Evolutionary conservation across 371 early-diverging fungal genomes (phyloP).

Genomic region (Mycotypha africana): DNA sequence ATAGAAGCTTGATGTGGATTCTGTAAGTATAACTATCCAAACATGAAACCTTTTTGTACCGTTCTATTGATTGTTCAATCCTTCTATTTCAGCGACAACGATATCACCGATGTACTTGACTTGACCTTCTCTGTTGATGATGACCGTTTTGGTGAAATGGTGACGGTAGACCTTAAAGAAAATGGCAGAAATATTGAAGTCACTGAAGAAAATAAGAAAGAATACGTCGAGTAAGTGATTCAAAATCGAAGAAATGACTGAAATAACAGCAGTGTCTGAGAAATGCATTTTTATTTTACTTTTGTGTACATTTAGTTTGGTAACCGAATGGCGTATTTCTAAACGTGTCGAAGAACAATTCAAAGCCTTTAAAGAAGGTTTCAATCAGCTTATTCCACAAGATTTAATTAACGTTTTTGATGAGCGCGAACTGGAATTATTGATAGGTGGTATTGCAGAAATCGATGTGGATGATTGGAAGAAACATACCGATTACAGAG

Average conservation of each 20-base stretch:
- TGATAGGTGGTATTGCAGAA: constrained; percentile 98
- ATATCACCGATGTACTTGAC: constrained; percentile 83
- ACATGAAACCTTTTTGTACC: too few relatives aligned
- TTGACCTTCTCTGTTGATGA: constrained; percentile 91
- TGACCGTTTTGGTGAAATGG: constrained; percentile 89
- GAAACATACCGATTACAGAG: constrained; percentile 97
- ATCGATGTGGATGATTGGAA: constrained; percentile 99
- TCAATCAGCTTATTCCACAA: constrained; percentile 93
- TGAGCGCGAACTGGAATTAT: constrained; percentile 96
- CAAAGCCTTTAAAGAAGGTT: constrained; percentile 90
- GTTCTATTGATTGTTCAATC: too few relatives aligned
- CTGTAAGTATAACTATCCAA: too few relatives aligned
- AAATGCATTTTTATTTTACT: too few relatives aligned
- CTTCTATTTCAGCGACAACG: too few relatives aligned
- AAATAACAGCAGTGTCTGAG: too few relatives aligned
- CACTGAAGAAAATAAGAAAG: constrained; percentile 94
- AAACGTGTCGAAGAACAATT: constrained; percentile 93
- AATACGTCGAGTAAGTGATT: constrained; percentile 78
- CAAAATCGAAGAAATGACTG: neutral
- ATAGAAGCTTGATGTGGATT: constrained; percentile 91
- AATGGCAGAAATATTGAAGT: constrained; percentile 91
- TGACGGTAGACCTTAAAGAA: constrained; percentile 87
- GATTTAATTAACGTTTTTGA: constrained; percentile 95
- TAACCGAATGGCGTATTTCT: constrained; percentile 80
- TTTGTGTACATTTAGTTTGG: constrained; percentile 36